These are phyloP conservation scores for Sphagnum magellanicum DNA, from an alignment of 228 moss, liverwort and hornwort species.

Conservation along the genomic window DNA sequence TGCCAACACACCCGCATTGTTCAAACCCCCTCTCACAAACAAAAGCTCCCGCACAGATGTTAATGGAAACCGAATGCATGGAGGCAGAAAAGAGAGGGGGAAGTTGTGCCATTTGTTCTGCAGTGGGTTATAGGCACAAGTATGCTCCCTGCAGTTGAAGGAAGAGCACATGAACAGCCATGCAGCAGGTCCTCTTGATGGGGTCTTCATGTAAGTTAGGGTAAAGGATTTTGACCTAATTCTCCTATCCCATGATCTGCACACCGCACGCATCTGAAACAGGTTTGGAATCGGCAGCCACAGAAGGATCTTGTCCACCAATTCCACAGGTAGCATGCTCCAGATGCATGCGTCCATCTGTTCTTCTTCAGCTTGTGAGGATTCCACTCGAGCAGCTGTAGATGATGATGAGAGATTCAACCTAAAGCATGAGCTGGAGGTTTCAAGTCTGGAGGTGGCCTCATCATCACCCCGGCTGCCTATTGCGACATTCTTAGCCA, in stretches of 20 bases:
- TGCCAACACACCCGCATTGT: slow-evolving; percentile 40
- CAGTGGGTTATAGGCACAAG: slow-evolving; percentile 51
- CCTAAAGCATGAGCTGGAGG: too few relatives aligned
- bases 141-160: slow-evolving; percentile 56
- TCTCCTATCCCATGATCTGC: slow-evolving; percentile 41
- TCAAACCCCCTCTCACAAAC: slow-evolving; percentile 41
- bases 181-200: slow-evolving; percentile 21
- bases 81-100: slow-evolving; percentile 43
- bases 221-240: slow-evolving; percentile 39
- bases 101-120: slow-evolving; percentile 50
- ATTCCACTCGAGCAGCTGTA: too few relatives aligned
- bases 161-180: slow-evolving; percentile 67
- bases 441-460: too few relatives aligned
- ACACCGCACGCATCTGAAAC: slow-evolving; percentile 40
- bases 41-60: slow-evolving; percentile 35
- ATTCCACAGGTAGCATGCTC: slow-evolving; percentile 36
- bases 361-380: not conserved
- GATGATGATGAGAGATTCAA: too few relatives aligned
- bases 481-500: too few relatives aligned
- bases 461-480: too few relatives aligned
- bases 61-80: slow-evolving; percentile 43
- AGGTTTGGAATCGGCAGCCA: slow-evolving; percentile 43
- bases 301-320: slow-evolving; percentile 35
- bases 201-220: slow-evolving; percentile 28
- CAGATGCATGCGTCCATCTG: slow-evolving; percentile 46